These are phyloP conservation scores for Mucor lusitanicus DNA, from an alignment of 371 early-diverging fungal genomes.

Conservation along the genomic window DNA sequence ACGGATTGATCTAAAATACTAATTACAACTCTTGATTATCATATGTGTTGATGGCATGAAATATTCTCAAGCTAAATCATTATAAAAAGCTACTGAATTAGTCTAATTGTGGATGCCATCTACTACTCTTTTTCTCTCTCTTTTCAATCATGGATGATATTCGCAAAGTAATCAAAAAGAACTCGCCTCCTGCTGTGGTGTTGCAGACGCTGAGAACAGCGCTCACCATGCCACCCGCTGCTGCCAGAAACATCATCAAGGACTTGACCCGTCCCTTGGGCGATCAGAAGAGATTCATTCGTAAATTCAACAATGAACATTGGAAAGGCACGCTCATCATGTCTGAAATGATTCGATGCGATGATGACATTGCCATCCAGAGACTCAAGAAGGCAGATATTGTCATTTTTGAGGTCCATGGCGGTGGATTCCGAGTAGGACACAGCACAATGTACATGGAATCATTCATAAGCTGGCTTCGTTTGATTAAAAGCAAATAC, in stretches of 20 bases:
- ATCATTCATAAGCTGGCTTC: constrained; percentile 48
- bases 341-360: constrained; percentile 22
- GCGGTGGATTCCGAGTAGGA: constrained; percentile 46
- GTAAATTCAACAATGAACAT: constrained; percentile 20
- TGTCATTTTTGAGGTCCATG: constrained; percentile 45
- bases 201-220: constrained; percentile 12
- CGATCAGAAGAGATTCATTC: constrained; percentile 18
- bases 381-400: constrained; percentile 31
- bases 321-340: constrained; percentile 25
- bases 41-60: background rate
- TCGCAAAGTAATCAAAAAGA: constrained; percentile 16
- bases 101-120: background rate
- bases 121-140: background rate
- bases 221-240: constrained; percentile 10
- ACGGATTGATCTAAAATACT: background rate
- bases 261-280: constrained; percentile 20
- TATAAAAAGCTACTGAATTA: background rate
- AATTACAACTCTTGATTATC: background rate
- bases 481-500: constrained; percentile 46
- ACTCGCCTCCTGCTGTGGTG: constrained; percentile 16
- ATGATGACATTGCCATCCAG: constrained; percentile 19
- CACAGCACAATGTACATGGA: constrained; percentile 46
- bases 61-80: background rate
- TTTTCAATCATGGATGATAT: constrained; percentile 15
- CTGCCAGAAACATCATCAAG: constrained; percentile 15